phyloP scores from a whole-genome alignment of 257 asterid species.

The Oldenlandia corymbosa region DNA sequence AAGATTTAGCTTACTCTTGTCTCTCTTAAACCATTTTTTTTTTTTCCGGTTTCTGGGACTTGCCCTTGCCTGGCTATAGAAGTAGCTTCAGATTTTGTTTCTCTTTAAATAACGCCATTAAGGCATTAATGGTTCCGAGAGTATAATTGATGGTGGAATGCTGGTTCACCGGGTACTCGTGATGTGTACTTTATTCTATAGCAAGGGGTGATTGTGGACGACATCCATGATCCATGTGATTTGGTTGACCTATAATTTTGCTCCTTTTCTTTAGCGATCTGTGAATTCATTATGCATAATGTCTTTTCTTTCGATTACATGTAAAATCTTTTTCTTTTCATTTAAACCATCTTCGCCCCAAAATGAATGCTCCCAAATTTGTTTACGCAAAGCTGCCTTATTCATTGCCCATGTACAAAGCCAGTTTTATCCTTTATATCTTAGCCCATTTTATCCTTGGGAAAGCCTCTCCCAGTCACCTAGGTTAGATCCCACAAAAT shows the following conservation, averaged over 20 bases:
- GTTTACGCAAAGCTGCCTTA: too few relatives aligned
- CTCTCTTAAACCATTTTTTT: constrained; percentile 33
- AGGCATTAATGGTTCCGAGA: constrained; percentile 20
- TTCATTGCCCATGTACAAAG: too few relatives aligned
- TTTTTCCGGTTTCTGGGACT: neutral
- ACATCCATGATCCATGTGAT: neutral
- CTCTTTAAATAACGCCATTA: constrained; percentile 29
- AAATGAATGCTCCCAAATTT: too few relatives aligned
- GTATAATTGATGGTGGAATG: constrained; percentile 15
- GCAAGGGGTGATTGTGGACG: neutral
- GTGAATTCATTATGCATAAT: too few relatives aligned
- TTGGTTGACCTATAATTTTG: neutral
- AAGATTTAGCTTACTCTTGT: constrained; percentile 82
- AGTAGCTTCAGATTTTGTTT: constrained; percentile 22
- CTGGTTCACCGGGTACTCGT: constrained; percentile 9
- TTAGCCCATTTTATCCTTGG: too few relatives aligned
- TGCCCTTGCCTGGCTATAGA: constrained; percentile 14
- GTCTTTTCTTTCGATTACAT: too few relatives aligned
- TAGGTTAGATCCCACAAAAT: too few relatives aligned
- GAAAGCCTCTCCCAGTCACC: too few relatives aligned
- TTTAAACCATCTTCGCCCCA: too few relatives aligned
- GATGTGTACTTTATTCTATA: constrained; percentile 1
- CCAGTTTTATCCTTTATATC: too few relatives aligned
- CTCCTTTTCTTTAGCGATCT: too few relatives aligned
- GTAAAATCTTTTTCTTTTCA: too few relatives aligned